Conservation (phyloP, 306 rosid genomes). For the Lotus japonicus region DNA sequence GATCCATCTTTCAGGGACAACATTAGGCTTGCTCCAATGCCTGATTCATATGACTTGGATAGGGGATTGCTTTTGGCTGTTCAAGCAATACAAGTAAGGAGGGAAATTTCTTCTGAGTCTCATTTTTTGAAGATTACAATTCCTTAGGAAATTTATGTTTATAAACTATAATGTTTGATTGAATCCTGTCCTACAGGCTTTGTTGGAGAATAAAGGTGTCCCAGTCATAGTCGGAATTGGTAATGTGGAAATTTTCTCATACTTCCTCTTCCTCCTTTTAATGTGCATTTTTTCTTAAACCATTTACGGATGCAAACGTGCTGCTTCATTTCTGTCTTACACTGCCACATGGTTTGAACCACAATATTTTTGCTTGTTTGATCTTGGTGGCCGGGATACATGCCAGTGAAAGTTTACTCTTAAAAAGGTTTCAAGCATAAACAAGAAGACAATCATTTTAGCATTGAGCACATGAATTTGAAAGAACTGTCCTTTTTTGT, state of each 20-base stretch:
- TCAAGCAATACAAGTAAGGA: conserved; percentile 92
- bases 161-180: conserved; percentile 26
- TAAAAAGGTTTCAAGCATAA: background rate
- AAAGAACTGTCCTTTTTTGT: background rate
- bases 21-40: conserved; percentile 91
- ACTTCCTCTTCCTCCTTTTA: conserved; percentile 3
- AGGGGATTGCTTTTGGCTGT: conserved; percentile 97
- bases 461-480: background rate
- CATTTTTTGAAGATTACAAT: conserved; percentile 24
- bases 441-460: background rate
- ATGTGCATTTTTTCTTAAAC: background rate
- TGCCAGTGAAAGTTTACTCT: background rate
- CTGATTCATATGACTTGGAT: conserved; percentile 93
- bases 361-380: background rate
- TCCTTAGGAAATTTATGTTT: conserved; percentile 4
- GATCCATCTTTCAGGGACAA: conserved; percentile 95
- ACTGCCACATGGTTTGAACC: background rate
- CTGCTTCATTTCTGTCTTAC: conserved; percentile 4
- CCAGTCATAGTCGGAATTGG: conserved; percentile 98
- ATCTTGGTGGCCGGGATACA: background rate
- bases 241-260: conserved; percentile 35
- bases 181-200: conserved; percentile 63
- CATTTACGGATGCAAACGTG: background rate
- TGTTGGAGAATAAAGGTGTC: conserved; percentile 92
- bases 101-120: conserved; percentile 22